A percentile compares a stretch with the other conserved stretches of the same genome.
Conservation (phyloP, 768 basidiomycete genomes). For the Pholiota microspora region DNA sequence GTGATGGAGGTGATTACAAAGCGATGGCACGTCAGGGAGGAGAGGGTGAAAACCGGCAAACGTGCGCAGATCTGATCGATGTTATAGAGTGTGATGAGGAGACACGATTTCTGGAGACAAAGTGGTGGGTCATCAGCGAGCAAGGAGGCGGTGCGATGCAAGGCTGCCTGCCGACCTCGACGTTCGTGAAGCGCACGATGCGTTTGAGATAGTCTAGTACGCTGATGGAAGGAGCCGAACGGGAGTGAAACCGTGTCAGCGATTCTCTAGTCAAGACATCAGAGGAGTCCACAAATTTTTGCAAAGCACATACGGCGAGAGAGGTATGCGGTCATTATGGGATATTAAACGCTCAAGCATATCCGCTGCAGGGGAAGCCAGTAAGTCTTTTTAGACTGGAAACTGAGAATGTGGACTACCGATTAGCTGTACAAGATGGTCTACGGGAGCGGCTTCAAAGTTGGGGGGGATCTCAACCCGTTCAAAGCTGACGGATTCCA, state of each 20-base stretch:
- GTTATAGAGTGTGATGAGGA: slow-evolving; percentile 82
- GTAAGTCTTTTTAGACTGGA: slow-evolving; percentile 2
- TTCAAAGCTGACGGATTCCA: slow-evolving; percentile 66
- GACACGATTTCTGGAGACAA: slow-evolving; percentile 61
- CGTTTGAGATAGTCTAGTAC: slow-evolving; percentile 92
- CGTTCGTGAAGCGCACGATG: slow-evolving; percentile 92
- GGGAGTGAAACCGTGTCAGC: slow-evolving; percentile 95
- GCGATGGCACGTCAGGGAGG: slow-evolving; percentile 95
- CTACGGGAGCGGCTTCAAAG: slow-evolving; percentile 83
- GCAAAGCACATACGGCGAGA: slow-evolving; percentile 65
- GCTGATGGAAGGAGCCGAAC: slow-evolving; percentile 83
- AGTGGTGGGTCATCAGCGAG: slow-evolving; percentile 7
- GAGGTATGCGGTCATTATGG: slow-evolving; percentile 95
- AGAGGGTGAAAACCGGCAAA: slow-evolving; percentile 86
- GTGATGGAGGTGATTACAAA: slow-evolving; percentile 94
- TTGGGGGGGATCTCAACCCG: slow-evolving; percentile 77
- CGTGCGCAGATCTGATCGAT: slow-evolving; percentile 93
- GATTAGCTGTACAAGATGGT: slow-evolving; percentile 85
- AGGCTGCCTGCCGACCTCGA: slow-evolving; percentile 63
- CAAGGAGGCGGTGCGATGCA: slow-evolving; percentile 10
- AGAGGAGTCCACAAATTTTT: slow-evolving; percentile 19
- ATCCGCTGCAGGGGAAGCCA: slow-evolving; percentile 57
- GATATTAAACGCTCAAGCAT: slow-evolving; percentile 94
- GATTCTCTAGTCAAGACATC: slow-evolving; percentile 57
- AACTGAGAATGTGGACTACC: slow-evolving; percentile 42